phyloP scores from a whole-genome alignment of 331 rosid species.

The Dryas integrifolia region DNA sequence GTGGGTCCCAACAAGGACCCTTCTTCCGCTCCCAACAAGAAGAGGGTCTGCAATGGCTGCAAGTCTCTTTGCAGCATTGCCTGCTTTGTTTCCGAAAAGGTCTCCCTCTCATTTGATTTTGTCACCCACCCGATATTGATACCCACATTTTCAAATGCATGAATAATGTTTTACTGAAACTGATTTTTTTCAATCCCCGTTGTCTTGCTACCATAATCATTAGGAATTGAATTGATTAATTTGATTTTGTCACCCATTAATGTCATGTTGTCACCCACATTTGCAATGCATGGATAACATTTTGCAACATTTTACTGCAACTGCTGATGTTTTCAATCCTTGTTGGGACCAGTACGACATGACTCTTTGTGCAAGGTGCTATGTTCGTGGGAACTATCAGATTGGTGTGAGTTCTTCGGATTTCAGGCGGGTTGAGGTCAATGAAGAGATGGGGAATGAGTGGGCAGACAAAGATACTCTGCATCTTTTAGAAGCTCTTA shows the following conservation, averaged over 20 bases:
- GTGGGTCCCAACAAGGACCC: conserved; percentile 18
- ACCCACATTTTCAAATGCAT: neutral
- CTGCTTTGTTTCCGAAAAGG: conserved; percentile 94
- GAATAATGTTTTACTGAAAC: neutral
- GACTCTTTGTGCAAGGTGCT: conserved; percentile 96
- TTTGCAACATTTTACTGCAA: neutral
- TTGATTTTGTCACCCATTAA: neutral
- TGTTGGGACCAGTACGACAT: conserved; percentile 52
- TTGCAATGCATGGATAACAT: neutral
- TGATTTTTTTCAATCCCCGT: neutral
- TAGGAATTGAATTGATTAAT: neutral
- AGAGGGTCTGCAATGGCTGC: conserved; percentile 84
- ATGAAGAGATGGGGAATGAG: conserved; percentile 58
- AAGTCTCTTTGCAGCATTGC: conserved; percentile 76
- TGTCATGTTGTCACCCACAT: neutral
- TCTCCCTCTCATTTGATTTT: neutral
- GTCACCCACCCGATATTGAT: neutral
- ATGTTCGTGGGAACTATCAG: conserved; percentile 86
- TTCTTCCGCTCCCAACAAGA: conserved; percentile 33
- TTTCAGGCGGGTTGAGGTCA: conserved; percentile 88
- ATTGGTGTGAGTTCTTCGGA: conserved; percentile 76
- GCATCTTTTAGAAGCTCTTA: conserved; percentile 72
- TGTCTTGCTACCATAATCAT: neutral
- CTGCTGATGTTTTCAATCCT: neutral
- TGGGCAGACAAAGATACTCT: conserved; percentile 85